These are phyloP conservation scores for Brasenia schreberi DNA, from an alignment of 164 flowering plant species.

Conservation along the genomic window DNA sequence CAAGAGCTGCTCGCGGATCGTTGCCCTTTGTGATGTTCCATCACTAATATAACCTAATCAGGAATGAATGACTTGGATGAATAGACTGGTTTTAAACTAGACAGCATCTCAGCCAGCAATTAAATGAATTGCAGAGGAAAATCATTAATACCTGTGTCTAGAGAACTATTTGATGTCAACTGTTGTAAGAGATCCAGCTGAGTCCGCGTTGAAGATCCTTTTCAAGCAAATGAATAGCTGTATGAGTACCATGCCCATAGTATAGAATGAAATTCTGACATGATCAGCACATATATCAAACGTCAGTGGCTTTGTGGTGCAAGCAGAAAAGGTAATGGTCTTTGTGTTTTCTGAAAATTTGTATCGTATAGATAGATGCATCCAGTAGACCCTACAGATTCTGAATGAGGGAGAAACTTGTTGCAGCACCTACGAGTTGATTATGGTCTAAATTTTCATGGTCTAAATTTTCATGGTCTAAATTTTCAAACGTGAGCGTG, in stretches of 20 bases:
- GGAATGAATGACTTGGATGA: not conserved
- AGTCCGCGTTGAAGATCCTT: conserved; percentile 44
- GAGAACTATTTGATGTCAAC: conserved; percentile 44
- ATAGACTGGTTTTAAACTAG: no score
- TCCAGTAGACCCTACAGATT: no score
- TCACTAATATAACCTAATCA: conserved; percentile 56
- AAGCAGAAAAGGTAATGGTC: not conserved
- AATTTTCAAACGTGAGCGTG: no score
- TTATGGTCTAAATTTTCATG: no score
- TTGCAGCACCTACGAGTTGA: no score
- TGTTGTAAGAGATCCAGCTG: conserved; percentile 77
- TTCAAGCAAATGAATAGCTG: not conserved
- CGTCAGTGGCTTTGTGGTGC: not conserved
- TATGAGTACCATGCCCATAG: not conserved
- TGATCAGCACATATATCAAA: not conserved
- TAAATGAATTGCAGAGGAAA: not conserved
- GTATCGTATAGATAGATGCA: no score
- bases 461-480: no score
- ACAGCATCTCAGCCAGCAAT: no score
- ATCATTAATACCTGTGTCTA: conserved; percentile 1
- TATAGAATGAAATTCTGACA: not conserved
- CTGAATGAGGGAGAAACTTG: no score
- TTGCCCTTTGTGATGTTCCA: conserved; percentile 23
- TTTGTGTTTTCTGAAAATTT: no score
- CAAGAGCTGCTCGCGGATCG: conserved; percentile 64